Evolutionary conservation across 1,284 basidiomycete genomes (phyloP).

Genomic region (Lentinula novae-zelandiae): DNA sequence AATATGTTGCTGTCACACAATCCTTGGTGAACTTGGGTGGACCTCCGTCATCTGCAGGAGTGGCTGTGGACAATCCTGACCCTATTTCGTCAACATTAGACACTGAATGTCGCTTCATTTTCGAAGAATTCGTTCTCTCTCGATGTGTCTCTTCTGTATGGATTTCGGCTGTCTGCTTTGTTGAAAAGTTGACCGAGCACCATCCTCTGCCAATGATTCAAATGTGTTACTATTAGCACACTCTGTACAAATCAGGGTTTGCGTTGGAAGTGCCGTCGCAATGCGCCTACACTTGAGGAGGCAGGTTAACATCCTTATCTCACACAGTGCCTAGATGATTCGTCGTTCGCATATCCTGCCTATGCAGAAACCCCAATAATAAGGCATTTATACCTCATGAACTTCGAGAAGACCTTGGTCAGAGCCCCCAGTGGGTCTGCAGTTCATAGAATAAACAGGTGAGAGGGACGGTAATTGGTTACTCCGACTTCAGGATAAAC

Average conservation of each 20-base stretch:
- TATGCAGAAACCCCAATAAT: conserved; percentile 45
- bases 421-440: conserved; percentile 46
- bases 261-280: conserved; percentile 36
- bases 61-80: background rate
- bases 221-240: conserved; percentile 46
- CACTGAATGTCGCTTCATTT: conserved; percentile 2
- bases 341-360: conserved; percentile 55
- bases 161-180: conserved; percentile 36
- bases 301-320: conserved; percentile 25
- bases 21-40: conserved; percentile 5
- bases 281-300: conserved; percentile 68
- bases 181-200: conserved; percentile 26
- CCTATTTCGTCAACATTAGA: background rate
- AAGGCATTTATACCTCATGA: conserved; percentile 51
- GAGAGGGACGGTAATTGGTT: conserved; percentile 48
- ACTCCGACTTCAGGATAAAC: conserved; percentile 56
- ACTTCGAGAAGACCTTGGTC: conserved; percentile 39
- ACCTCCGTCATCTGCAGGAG: background rate
- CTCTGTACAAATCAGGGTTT: conserved; percentile 45
- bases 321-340: conserved; percentile 18
- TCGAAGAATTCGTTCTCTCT: conserved; percentile 24
- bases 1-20: conserved; percentile 11
- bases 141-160: conserved; percentile 43
- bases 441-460: conserved; percentile 56
- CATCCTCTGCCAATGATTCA: conserved; percentile 16